A percentile compares a stretch with the other conserved stretches of the same genome.
phyloP scores from a whole-genome alignment of 352 stramenopile species.

The Globisporangium orthogonon region DNA sequence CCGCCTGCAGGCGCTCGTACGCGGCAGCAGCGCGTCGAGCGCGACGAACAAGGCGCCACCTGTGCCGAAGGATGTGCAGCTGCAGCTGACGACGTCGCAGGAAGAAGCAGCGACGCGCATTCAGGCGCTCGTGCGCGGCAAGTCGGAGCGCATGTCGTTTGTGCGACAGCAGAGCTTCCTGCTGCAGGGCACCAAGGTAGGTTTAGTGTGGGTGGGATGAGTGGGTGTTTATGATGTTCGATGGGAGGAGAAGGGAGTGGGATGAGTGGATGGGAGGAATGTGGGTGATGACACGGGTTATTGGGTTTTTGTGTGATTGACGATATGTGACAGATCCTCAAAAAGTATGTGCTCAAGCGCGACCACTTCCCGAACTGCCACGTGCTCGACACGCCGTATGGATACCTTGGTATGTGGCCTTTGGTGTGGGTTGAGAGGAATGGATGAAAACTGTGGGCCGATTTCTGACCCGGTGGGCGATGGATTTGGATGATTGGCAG shows the following conservation, averaged over 20 bases:
- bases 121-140: constrained; percentile 60
- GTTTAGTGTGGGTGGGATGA: background rate
- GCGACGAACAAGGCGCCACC: background rate
- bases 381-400: constrained; percentile 51
- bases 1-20: constrained; percentile 29
- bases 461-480: background rate
- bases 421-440: background rate
- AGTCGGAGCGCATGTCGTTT: constrained; percentile 39
- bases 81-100: constrained; percentile 21
- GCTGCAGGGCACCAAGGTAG: constrained; percentile 66
- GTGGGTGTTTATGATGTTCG: too few relatives aligned
- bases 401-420: constrained; percentile 43
- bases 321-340: constrained; percentile 38
- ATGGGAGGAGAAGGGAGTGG: too few relatives aligned
- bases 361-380: constrained; percentile 80
- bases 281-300: background rate
- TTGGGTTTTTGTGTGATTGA: constrained; percentile 4
- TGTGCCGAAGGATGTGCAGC: background rate
- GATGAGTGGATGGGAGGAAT: background rate
- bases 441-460: too few relatives aligned
- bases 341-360: constrained; percentile 82
- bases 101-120: constrained; percentile 40
- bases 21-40: constrained; percentile 5
- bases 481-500: constrained; percentile 14
- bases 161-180: constrained; percentile 49